Evolutionary conservation across 495 filamentous ascomycete genomes (phyloP).

Genomic region (Clohesyomyces aquaticus): DNA sequence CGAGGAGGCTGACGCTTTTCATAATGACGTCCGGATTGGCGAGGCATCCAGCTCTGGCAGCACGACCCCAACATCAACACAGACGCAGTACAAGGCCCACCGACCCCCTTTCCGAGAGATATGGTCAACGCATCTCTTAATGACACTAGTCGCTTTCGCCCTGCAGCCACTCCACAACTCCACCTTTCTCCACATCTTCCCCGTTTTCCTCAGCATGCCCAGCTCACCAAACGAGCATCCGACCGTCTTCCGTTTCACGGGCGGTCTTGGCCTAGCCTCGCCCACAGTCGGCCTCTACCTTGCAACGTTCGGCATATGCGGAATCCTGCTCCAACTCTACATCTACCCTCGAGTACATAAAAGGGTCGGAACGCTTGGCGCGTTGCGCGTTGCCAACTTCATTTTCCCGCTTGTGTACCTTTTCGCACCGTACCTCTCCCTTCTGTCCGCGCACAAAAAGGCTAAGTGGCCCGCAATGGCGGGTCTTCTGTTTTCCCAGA

Average conservation of each 20-base stretch:
- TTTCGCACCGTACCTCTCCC: conserved; percentile 69
- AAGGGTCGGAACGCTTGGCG: conserved; percentile 69
- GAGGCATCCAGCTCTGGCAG: conserved; percentile 36
- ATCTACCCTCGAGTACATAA: conserved; percentile 72
- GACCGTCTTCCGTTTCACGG: conserved; percentile 65
- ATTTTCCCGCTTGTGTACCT: conserved; percentile 75
- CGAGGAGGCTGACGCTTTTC: conserved; percentile 22
- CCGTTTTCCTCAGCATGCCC: conserved; percentile 79
- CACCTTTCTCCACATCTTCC: conserved; percentile 64
- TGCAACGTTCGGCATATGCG: conserved; percentile 73
- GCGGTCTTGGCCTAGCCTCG: conserved; percentile 73
- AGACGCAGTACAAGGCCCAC: conserved; percentile 35
- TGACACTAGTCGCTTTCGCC: conserved; percentile 75
- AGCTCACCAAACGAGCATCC: conserved; percentile 57
- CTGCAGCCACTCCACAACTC: conserved; percentile 75
- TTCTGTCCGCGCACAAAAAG: conserved; percentile 62
- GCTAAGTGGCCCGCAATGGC: conserved; percentile 64
- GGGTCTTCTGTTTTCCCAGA: conserved; percentile 63
- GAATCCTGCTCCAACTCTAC: conserved; percentile 79
- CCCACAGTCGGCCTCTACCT: conserved; percentile 76
- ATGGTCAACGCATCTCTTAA: conserved; percentile 71
- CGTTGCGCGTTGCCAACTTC: conserved; percentile 62
- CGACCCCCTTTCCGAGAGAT: conserved; percentile 65
- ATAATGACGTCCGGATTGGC: conserved; percentile 17
- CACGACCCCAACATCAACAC: conserved; percentile 37